A percentile compares a stretch with the other conserved stretches of the same genome.
These are phyloP conservation scores for Silene noctiflora DNA, from an alignment of 179 eudicot species.

Conservation along the genomic window DNA sequence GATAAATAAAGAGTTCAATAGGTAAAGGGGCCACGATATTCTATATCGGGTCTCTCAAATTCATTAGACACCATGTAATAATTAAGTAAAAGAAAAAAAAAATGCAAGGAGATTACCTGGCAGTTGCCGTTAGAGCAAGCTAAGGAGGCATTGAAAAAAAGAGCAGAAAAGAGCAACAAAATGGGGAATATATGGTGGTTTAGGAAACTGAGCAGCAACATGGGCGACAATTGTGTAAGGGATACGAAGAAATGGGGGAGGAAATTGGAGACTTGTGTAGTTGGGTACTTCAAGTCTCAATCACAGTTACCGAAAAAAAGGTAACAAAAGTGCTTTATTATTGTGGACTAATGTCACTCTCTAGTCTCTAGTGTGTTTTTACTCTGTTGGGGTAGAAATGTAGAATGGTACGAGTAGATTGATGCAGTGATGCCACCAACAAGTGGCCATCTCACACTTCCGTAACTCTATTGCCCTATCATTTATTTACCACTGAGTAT, in stretches of 20 bases:
- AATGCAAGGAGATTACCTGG: slow-evolving; percentile 49
- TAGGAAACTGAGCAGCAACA: slow-evolving; percentile 23
- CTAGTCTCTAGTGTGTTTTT: not conserved
- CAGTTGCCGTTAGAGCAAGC: slow-evolving; percentile 76
- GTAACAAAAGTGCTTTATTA: not conserved
- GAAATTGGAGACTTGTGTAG: not conserved
- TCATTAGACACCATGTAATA: no score
- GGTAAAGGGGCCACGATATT: no score
- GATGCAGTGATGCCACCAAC: not conserved
- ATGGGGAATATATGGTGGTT: slow-evolving; percentile 16
- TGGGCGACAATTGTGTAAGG: slow-evolving; percentile 10
- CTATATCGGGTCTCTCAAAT: no score
- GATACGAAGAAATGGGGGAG: not conserved
- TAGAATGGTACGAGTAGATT: no score
- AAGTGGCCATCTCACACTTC: no score
- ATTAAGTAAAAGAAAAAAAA: not conserved
- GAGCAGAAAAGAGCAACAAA: slow-evolving; percentile 24
- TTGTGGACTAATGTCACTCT: not conserved
- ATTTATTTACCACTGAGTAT: no score
- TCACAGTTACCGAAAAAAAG: not conserved
- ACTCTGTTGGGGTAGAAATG: no score
- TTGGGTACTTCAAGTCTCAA: not conserved
- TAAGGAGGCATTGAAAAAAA: slow-evolving; percentile 37
- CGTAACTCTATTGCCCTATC: no score
- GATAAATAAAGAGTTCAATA: not conserved